Conservation (phyloP, 306 rosid species). For the Astragalus membranaceus region DNA sequence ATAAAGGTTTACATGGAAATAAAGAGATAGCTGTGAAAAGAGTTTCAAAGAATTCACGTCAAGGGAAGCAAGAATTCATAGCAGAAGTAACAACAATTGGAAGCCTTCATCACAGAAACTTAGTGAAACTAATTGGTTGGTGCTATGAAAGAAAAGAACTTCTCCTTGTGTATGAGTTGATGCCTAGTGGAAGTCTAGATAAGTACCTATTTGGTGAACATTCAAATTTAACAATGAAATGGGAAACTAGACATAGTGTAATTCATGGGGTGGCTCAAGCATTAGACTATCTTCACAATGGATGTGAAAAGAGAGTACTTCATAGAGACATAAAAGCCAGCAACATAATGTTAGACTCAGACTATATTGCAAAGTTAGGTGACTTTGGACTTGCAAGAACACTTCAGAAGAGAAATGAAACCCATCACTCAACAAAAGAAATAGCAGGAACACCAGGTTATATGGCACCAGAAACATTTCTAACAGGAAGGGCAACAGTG, state of each 20-base stretch:
- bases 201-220: constrained; percentile 34
- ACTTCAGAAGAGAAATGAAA: constrained; percentile 38
- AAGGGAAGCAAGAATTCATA: constrained; percentile 76
- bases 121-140: constrained; percentile 78
- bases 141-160: constrained; percentile 69
- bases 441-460: constrained; percentile 83
- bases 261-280: constrained; percentile 66
- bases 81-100: constrained; percentile 83
- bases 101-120: constrained; percentile 63
- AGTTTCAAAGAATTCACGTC: constrained; percentile 54
- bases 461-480: constrained; percentile 81
- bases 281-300: constrained; percentile 66
- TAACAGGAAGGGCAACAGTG: constrained; percentile 52
- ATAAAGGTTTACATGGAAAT: constrained; percentile 40
- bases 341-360: constrained; percentile 67
- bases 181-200: constrained; percentile 78
- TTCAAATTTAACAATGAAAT: constrained; percentile 17
- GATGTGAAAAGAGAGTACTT: constrained; percentile 57
- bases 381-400: constrained; percentile 76
- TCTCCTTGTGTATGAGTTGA: constrained; percentile 73
- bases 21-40: constrained; percentile 67
- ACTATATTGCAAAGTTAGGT: constrained; percentile 50
- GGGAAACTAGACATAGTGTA: constrained; percentile 45
- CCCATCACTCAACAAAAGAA: constrained; percentile 67
- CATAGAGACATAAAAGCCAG: constrained; percentile 76